Percentiles rank a stretch among this genome's conserved stretches.
Evolutionary conservation across 2,329 filamentous ascomycete species (phyloP).

Genomic region (Fusarium ramigenum): DNA sequence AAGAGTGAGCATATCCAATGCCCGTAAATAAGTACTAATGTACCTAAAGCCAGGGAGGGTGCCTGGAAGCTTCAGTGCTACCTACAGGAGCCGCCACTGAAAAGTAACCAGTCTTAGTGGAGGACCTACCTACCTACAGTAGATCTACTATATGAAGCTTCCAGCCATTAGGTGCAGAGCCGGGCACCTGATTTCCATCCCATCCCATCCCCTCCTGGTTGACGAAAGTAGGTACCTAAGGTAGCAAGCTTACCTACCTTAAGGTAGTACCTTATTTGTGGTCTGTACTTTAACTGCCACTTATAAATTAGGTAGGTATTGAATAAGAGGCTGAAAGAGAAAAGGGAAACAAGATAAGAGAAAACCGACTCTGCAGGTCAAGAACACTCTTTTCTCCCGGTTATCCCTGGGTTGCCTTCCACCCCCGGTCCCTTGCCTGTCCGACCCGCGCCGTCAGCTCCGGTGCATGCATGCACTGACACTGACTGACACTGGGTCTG

Average conservation of each 20-base stretch:
- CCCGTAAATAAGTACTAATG: background rate
- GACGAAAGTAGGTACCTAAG: background rate
- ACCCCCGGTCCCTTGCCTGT: conserved; percentile 34
- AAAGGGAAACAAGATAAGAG: background rate
- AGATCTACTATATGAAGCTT: background rate
- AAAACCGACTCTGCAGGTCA: background rate
- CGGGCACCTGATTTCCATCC: background rate
- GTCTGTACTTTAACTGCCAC: background rate
- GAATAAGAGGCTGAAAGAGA: background rate
- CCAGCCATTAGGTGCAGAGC: background rate
- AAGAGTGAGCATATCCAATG: background rate
- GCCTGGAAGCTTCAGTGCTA: conserved; percentile 10
- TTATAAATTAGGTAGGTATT: background rate
- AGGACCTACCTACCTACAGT: background rate
- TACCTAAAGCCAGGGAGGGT: background rate
- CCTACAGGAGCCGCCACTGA: conserved; percentile 5
- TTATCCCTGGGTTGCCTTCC: conserved; percentile 6
- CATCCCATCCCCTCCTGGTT: background rate
- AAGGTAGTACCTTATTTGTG: background rate
- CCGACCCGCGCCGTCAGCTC: conserved; percentile 38
- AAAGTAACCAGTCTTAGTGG: background rate
- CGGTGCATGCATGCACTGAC: conserved; percentile 32
- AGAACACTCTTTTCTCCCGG: conserved; percentile 1
- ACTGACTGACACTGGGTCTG: conserved; percentile 24
- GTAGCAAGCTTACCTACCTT: background rate